Evolutionary conservation across 345 rosid species (phyloP), one percentile per base, ranked within the genome.

Genomic region (Euphorbia peplus): DNA sequence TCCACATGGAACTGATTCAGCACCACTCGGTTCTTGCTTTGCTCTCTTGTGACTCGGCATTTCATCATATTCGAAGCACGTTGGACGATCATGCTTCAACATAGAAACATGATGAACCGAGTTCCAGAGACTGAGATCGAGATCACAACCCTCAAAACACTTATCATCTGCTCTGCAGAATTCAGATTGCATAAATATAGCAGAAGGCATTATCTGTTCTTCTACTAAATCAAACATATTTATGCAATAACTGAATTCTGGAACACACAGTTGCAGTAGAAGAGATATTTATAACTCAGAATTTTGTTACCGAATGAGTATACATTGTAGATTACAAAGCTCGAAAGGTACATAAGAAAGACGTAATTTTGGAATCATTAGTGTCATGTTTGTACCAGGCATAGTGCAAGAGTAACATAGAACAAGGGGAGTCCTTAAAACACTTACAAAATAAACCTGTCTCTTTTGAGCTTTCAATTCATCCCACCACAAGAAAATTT

Each of bases 321-420:
- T 35, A 10, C 4, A 24, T 25, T 35, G 84, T 35, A 10, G 9
- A 24, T 25, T 35, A 30, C 82, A 71, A 81, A 44, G 76, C 22
- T 29, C 25, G n/a, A 15, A 41, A 48, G 41, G 51, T 53, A 46
- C 47, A 18, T 5, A 42, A 16, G 15, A 71, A 71, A 60, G 14
- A 22, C 5, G 25, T 15, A 24, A 47, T 14, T 14, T 24, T 22
- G 11, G 26, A 51, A 16, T 42, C 15, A 44, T 60, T 8, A 0
- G 1, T 68, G 76, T 69, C 78, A 53, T 70, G 67, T 65, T 37
- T 30, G 32, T 4, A 28, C 24, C 8, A 28, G 56, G 46, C 86
- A 73, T 69, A 66, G 80, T 59, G 64, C 77, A 75, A 77, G 44
- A 78, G 8, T 10, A 55, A 48, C 83, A 72, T 76, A 67, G 80